phyloP scores from a whole-genome alignment of 164 flowering plant species.

The Litsea cubeba region DNA sequence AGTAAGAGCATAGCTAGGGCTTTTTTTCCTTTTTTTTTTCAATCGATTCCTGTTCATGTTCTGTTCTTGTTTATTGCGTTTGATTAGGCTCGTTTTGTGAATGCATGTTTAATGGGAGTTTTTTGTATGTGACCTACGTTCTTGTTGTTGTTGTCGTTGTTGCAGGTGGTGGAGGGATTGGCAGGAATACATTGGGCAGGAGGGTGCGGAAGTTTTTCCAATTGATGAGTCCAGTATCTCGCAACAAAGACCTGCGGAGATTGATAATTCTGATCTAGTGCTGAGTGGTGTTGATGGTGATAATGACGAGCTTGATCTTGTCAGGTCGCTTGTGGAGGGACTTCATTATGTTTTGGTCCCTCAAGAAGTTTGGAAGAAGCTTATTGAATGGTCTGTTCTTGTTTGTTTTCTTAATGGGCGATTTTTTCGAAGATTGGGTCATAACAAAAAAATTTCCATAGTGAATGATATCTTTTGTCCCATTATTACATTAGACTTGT shows the following conservation, averaged over 20 bases:
- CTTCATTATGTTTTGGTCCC: slow-evolving; percentile 67
- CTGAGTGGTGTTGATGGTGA: slow-evolving; percentile 18
- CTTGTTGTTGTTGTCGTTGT: background rate
- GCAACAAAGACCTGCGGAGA: slow-evolving; percentile 56
- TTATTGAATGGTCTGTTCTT: slow-evolving; percentile 33
- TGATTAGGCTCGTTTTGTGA: no score
- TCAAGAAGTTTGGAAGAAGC: slow-evolving; percentile 69
- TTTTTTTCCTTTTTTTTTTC: no score
- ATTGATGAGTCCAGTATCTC: slow-evolving; percentile 16
- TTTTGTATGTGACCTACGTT: no score
- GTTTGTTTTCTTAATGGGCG: background rate
- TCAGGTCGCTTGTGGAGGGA: slow-evolving; percentile 44
- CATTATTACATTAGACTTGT: background rate
- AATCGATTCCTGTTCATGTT: background rate
- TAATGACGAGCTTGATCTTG: slow-evolving; percentile 36
- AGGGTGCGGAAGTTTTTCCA: slow-evolving; percentile 17
- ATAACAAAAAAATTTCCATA: background rate
- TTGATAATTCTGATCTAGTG: slow-evolving; percentile 57
- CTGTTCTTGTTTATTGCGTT: background rate
- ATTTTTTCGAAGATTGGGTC: no score
- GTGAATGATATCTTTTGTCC: background rate
- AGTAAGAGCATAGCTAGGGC: slow-evolving; percentile 24
- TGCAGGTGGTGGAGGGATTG: slow-evolving; percentile 81
- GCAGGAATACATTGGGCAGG: slow-evolving; percentile 57
- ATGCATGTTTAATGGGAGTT: background rate